phyloP scores from a whole-genome alignment of 805 yeast genomes.

The Candida boidinii region DNA sequence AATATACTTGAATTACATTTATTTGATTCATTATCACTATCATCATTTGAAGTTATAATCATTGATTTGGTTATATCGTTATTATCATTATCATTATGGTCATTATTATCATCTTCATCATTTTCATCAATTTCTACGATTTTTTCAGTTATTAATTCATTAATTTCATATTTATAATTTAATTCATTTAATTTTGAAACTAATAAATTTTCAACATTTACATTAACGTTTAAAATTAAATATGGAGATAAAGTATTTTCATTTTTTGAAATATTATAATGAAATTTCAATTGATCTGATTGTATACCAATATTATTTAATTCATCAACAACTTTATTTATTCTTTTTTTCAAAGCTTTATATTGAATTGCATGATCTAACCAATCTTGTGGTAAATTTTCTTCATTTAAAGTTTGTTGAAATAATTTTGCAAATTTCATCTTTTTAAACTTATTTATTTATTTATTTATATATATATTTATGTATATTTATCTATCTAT shows the following conservation, averaged over 20 bases:
- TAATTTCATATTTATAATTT: constrained; percentile 11
- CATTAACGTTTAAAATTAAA: constrained; percentile 16
- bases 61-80: too few relatives aligned
- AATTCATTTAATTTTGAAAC: constrained; percentile 10
- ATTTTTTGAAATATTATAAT: constrained; percentile 13
- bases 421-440: constrained; percentile 77
- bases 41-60: too few relatives aligned
- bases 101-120: too few relatives aligned
- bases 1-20: too few relatives aligned
- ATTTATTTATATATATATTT: too few relatives aligned
- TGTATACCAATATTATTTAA: constrained; percentile 50
- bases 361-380: constrained; percentile 60
- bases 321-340: constrained; percentile 57
- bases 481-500: not conserved
- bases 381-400: constrained; percentile 63
- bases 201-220: constrained; percentile 11
- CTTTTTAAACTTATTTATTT: not conserved
- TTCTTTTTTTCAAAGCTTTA: constrained; percentile 60
- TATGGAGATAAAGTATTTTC: constrained; percentile 14
- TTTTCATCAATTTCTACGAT: too few relatives aligned
- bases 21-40: not conserved
- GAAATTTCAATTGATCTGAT: constrained; percentile 26
- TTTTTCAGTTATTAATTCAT: constrained; percentile 3
- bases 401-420: constrained; percentile 53
- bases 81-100: too few relatives aligned